phyloP scores from a whole-genome alignment of 306 rosid species.

The Lithocarpus polystachyus region DNA sequence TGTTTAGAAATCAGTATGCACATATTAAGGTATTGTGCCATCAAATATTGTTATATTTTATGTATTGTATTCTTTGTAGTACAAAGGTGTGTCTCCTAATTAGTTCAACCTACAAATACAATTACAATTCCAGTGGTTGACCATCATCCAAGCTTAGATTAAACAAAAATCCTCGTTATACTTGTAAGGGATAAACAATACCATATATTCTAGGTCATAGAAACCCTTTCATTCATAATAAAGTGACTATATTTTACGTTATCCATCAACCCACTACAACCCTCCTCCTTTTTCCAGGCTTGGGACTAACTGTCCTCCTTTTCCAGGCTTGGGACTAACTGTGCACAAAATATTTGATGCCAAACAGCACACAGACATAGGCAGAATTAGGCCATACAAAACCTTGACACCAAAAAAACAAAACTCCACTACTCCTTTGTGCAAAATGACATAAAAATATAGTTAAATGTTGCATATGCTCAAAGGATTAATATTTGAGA shows the following conservation, averaged over 20 bases:
- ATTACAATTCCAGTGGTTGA: not conserved
- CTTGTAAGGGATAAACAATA: not conserved
- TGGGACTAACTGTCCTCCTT: no score
- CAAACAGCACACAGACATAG: no score
- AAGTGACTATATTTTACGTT: no score
- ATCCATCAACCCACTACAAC: no score
- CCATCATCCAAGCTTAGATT: not conserved
- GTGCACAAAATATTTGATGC: no score
- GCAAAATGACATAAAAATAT: not conserved
- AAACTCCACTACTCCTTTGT: not conserved
- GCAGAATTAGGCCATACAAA: not conserved
- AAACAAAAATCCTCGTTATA: not conserved
- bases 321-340: no score
- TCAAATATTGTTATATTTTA: not conserved
- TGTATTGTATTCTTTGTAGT: not conserved
- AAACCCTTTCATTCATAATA: no score
- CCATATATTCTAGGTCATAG: no score
- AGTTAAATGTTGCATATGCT: not conserved
- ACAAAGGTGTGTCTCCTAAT: not conserved
- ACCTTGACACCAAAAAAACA: not conserved
- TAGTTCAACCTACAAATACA: no score
- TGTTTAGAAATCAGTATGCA: not conserved
- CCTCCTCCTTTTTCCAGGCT: no score
- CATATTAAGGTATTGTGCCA: not conserved
- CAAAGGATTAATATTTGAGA: not conserved